Percentiles rank a stretch among this genome's conserved stretches.
These are phyloP conservation scores for Dactylella cylindrospora DNA, from an alignment of 2,329 filamentous ascomycete species.

Conservation along the genomic window DNA sequence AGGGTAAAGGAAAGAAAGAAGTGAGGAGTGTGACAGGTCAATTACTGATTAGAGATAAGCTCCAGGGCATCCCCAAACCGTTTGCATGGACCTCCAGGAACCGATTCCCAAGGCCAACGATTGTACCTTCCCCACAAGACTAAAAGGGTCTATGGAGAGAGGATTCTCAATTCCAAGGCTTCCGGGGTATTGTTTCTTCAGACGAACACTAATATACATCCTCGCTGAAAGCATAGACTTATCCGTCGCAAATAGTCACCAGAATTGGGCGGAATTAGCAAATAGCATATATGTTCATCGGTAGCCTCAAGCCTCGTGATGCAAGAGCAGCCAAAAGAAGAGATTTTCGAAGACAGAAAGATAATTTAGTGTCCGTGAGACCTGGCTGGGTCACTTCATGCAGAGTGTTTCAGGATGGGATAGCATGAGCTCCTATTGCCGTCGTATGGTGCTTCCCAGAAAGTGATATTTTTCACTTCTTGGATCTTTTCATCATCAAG, in stretches of 20 bases:
- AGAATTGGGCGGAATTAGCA: conserved; percentile 23
- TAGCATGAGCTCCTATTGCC: no score
- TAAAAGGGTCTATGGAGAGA: conserved; percentile 17
- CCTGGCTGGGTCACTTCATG: no score
- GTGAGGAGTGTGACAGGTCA: background rate
- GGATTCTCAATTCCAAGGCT: conserved; percentile 10
- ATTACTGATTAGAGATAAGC: conserved; percentile 17
- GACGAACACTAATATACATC: background rate
- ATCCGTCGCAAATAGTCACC: conserved; percentile 18
- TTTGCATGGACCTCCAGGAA: conserved; percentile 24
- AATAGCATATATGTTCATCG: no score
- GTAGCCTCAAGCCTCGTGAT: no score
- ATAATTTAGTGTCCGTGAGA: no score
- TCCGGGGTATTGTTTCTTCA: conserved; percentile 3
- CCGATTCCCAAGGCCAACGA: conserved; percentile 2
- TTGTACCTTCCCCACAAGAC: conserved; percentile 28
- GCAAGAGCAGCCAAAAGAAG: no score
- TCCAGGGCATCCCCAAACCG: background rate
- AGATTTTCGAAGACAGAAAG: no score
- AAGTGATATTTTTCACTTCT: no score
- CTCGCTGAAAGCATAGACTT: conserved; percentile 24
- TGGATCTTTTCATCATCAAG: no score
- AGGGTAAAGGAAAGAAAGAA: background rate
- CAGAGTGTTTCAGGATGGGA: no score
- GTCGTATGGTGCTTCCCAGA: no score